Percentiles rank a stretch among this genome's conserved stretches.
phyloP scores from a whole-genome alignment of 1,284 basidiomycete genomes.

The Puccinia polysora region DNA sequence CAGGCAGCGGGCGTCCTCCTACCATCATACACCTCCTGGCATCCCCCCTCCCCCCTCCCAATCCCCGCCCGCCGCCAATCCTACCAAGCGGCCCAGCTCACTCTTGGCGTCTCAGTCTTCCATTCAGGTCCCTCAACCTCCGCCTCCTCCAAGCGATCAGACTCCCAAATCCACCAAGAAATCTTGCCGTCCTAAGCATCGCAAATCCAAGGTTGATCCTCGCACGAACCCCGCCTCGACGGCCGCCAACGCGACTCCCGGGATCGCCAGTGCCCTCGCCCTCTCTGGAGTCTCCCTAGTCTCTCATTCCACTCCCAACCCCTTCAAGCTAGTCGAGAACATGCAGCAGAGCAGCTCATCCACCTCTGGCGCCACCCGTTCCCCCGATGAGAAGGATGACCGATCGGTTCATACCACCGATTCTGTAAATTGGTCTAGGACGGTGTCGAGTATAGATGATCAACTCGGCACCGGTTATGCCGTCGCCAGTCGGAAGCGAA shows the following conservation, averaged over 20 bases:
- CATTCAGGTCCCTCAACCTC: background rate
- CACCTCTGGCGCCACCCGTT: background rate
- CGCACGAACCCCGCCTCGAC: background rate
- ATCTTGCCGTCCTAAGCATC: background rate
- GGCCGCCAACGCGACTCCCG: background rate
- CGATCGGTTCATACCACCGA: conserved; percentile 3
- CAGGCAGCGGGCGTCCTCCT: too few relatives aligned
- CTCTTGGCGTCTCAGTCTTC: too few relatives aligned
- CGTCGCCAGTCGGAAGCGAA: conserved; percentile 88
- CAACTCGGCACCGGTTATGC: conserved; percentile 66
- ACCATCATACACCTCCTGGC: too few relatives aligned
- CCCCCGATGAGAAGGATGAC: background rate
- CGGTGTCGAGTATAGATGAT: conserved; percentile 4
- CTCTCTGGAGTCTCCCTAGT: conserved; percentile 20
- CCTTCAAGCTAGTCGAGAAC: background rate
- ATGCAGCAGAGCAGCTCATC: conserved; percentile 2
- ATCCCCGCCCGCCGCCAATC: background rate
- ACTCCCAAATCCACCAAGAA: background rate
- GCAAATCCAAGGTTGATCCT: background rate
- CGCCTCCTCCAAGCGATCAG: background rate
- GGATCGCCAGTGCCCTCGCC: conserved; percentile 17
- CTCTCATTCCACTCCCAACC: background rate
- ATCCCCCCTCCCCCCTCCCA: background rate
- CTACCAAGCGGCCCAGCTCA: too few relatives aligned
- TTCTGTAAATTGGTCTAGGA: background rate